Evolutionary conservation across 164 flowering plant species (phyloP).

Genomic region (Annona cherimola): DNA sequence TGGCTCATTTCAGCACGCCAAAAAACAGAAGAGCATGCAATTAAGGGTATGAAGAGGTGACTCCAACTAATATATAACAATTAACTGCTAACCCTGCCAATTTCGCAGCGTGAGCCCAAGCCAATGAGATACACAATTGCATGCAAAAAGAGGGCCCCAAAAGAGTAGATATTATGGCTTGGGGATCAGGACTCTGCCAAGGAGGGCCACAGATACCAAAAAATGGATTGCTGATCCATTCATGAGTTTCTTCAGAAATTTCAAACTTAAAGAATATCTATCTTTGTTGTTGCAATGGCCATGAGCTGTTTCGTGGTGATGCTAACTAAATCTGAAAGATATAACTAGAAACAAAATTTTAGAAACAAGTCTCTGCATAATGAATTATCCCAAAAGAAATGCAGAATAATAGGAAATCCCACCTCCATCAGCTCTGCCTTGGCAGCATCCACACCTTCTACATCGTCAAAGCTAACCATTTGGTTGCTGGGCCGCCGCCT

Average conservation of each 20-base stretch:
- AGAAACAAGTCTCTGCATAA: too few species aligned
- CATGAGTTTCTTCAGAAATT: background rate
- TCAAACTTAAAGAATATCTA: background rate
- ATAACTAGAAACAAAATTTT: background rate
- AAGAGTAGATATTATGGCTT: background rate
- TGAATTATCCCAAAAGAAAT: background rate
- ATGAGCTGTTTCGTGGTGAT: background rate
- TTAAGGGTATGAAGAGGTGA: background rate
- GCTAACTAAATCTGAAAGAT: too few species aligned
- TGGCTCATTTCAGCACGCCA: background rate
- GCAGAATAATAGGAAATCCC: slow-evolving; percentile 7
- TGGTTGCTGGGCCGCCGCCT: slow-evolving; percentile 55
- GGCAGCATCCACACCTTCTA: slow-evolving; percentile 94
- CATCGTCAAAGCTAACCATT: slow-evolving; percentile 76
- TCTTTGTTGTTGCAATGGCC: background rate
- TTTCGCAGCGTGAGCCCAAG: background rate
- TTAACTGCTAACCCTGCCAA: background rate
- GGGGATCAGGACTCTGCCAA: background rate
- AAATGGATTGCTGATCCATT: background rate
- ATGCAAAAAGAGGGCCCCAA: background rate
- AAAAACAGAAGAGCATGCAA: background rate
- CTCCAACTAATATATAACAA: background rate
- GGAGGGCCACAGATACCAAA: background rate
- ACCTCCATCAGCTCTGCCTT: slow-evolving; percentile 98
- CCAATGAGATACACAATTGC: background rate